Evolutionary conservation across 2,329 filamentous ascomycete genomes (phyloP).

Genomic region (Talaromyces sp.): DNA sequence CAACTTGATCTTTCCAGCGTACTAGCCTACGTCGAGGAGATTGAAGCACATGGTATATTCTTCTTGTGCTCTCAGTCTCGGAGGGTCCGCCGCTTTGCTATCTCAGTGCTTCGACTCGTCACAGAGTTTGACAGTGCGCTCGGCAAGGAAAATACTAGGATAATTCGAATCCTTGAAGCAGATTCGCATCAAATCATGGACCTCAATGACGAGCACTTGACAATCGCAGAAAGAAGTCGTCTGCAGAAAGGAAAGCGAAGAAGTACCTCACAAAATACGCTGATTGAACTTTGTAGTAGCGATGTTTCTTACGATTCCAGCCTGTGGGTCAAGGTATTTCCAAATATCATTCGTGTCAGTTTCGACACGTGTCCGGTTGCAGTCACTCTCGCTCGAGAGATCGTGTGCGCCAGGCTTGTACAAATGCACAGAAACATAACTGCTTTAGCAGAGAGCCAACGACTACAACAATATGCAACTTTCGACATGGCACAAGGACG

Average conservation of each 20-base stretch:
- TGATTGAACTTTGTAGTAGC: conserved; percentile 92
- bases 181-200: conserved; percentile 86
- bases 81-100: conserved; percentile 81
- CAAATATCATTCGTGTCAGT: conserved; percentile 85
- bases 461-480: conserved; percentile 46
- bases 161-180: conserved; percentile 89
- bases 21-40: conserved; percentile 91
- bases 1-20: conserved; percentile 83
- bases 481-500: conserved; percentile 38
- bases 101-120: conserved; percentile 86
- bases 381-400: conserved; percentile 82
- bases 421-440: conserved; percentile 89
- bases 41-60: conserved; percentile 94
- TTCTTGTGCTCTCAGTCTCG: conserved; percentile 95
- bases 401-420: conserved; percentile 85
- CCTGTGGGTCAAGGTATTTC: conserved; percentile 97
- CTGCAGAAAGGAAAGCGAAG: conserved; percentile 86
- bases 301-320: conserved; percentile 93
- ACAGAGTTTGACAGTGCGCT: conserved; percentile 90
- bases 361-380: conserved; percentile 90
- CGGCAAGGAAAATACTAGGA: conserved; percentile 72
- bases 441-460: conserved; percentile 69
- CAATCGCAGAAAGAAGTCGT: conserved; percentile 86
- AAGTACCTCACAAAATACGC: conserved; percentile 75
- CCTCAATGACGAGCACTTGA: conserved; percentile 78